phyloP scores from a whole-genome alignment of 2,329 filamentous ascomycete species.

The Fusarium chaquense region DNA sequence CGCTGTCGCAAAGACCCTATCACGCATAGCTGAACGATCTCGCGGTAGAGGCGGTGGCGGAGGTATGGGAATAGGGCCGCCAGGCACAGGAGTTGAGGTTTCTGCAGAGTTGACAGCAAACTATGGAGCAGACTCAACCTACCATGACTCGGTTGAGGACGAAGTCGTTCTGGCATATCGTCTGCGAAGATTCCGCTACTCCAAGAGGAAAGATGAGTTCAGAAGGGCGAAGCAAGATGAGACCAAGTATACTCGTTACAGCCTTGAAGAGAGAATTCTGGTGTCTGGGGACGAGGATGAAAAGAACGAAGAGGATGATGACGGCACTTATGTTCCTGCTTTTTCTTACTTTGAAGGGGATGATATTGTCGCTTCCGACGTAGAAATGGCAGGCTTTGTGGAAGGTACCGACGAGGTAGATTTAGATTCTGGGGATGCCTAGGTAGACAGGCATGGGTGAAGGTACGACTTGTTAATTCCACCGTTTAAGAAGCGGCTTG shows the following conservation, averaged over 20 bases:
- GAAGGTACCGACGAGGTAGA: not conserved
- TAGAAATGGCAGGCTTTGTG: constrained; percentile 9
- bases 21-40: constrained; percentile 7
- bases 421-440: not conserved
- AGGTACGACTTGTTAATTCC: not conserved
- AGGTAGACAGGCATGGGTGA: not conserved
- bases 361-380: constrained; percentile 5
- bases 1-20: constrained; percentile 18
- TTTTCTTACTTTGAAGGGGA: constrained; percentile 12
- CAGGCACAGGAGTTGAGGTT: constrained; percentile 24
- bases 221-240: constrained; percentile 19
- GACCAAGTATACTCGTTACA: constrained; percentile 8
- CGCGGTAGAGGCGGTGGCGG: constrained; percentile 13
- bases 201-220: constrained; percentile 17
- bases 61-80: constrained; percentile 26
- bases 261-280: not conserved
- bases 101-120: constrained; percentile 27
- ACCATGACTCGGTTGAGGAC: constrained; percentile 13
- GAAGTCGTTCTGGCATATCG: constrained; percentile 33
- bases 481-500: not conserved
- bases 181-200: constrained; percentile 27
- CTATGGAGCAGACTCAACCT: constrained; percentile 5
- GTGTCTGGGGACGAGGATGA: not conserved
- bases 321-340: not conserved
- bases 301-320: not conserved